phyloP scores from a whole-genome alignment of 75 land plant genomes.

The Cryptomeria japonica region DNA sequence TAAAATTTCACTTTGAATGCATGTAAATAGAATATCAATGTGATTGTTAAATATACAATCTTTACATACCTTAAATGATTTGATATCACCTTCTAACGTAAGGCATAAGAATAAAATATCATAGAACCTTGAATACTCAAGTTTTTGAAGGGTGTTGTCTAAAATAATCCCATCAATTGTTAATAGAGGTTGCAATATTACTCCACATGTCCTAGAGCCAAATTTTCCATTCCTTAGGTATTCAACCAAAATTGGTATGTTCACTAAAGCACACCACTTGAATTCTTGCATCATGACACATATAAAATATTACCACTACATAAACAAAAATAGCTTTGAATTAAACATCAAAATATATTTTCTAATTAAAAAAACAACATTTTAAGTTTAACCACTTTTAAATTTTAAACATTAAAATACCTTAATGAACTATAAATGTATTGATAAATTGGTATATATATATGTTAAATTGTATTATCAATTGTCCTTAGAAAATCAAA shows the following conservation, averaged over 20 bases:
- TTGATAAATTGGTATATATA: too few species aligned
- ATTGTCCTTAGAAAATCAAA: too few species aligned
- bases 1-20: too few species aligned
- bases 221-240: background rate
- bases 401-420: too few species aligned
- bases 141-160: background rate
- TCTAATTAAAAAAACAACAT: too few species aligned
- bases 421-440: too few species aligned
- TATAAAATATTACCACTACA: background rate
- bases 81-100: background rate
- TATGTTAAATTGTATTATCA: too few species aligned
- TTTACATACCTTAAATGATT: background rate
- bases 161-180: background rate
- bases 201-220: background rate
- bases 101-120: too few species aligned
- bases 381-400: too few species aligned
- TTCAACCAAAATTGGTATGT: background rate
- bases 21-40: background rate
- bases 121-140: background rate
- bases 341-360: too few species aligned
- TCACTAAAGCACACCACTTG: background rate
- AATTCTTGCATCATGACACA: background rate
- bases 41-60: background rate
- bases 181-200: background rate
- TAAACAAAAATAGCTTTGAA: too few species aligned